Base-by-base conservation (phyloP, 768 basidiomycete genomes). In the Clathrus columnatus region DNA sequence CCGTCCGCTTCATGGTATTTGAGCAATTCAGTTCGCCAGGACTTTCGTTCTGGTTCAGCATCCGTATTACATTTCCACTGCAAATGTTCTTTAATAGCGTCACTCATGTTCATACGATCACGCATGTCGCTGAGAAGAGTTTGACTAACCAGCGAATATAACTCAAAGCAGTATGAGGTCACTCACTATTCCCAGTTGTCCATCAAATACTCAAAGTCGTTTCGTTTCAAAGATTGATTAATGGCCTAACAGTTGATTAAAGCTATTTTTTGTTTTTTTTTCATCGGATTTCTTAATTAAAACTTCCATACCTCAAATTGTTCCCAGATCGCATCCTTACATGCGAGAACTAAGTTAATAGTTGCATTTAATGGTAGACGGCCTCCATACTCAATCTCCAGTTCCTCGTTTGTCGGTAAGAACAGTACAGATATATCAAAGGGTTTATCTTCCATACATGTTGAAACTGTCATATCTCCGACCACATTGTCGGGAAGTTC, bases 181-280 rank as follows among this genome's bases (percentile, higher is more conserved):
- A 67, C 82, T 64, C 48, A 88, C 87, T 73, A 76, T 67, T 81
- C 75, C 87, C 87, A 89, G 49, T 81, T 80, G 7, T 67, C 67
- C 85, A 86, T 87, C 49, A 79, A 79, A 1, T 70, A 65, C 30
- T 86, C 84, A 55, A 89, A 89, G 45, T 80, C 77, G 49, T 80
- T 81, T 3, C 80, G 74, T 17, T 73, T 69, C 7, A 73, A 72
- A 56, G 63, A 65, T 28, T 62, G 47, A 27, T 59, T 63, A n/a
- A 62, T 64, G 52, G 59, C 60, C 27, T 53, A 60, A 18, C 50
- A 54, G n/a, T n/a, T n/a, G n/a, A n/a, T n/a, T n/a, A n/a, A n/a
- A n/a, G n/a, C n/a, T n/a, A n/a, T n/a, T 8, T 61, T 44, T n/a
- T n/a, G n/a, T n/a, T n/a, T n/a, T 51, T 63, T 57, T 3, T 63